Evolutionary conservation across 2,329 filamentous ascomycete species (phyloP), one percentile per base, ranked within the genome.

Genomic region (Fusarium floridanum): DNA sequence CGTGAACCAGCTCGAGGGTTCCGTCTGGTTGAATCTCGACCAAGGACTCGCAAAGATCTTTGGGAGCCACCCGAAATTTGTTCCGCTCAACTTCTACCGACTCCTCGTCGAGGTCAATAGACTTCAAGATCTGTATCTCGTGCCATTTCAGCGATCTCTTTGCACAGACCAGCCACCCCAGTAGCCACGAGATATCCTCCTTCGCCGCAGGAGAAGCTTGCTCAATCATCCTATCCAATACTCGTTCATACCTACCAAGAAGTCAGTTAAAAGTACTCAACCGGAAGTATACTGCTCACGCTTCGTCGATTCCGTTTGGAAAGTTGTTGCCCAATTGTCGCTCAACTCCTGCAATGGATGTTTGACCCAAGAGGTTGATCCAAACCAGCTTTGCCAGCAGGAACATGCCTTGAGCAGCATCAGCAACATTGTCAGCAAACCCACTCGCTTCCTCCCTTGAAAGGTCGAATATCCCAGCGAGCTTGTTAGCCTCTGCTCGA

Each of bases 141-240:
- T 84, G 79, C 81, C 80, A 82, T 62, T 82, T 82, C 0, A 87
- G 75, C 0, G 83, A 78, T 1, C 85, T 79, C 61, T 81, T 83
- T 1, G 84, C 81, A 64, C 82, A 83, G 6, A 80, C 80, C 12
- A 86, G 76, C 83, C 83, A 86, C 3, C 81, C 80, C 3, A 87
- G 77, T 8, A 39, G 37, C 37, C 37, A 39, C 37, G 7, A n/a
- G 2, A 39, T 39, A 39, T 39, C 37, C 37, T n/a, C 37, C 37
- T 5, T n/a, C 37, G 37, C 37, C 9, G 16, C 37, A 39, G 37
- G 37, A 39, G 37, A 39, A 39, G 37, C 16, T n/a, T 39, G 37
- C 8, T 39, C 7, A 8, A 39, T 8, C 7, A 39, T 39, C 37
- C 37, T 39, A 9, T 39, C 37, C 37, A 39, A 9, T 39, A 39